These are phyloP conservation scores for Gossypium turneri DNA, from an alignment of 345 rosid genomes.

Conservation along the genomic window DNA sequence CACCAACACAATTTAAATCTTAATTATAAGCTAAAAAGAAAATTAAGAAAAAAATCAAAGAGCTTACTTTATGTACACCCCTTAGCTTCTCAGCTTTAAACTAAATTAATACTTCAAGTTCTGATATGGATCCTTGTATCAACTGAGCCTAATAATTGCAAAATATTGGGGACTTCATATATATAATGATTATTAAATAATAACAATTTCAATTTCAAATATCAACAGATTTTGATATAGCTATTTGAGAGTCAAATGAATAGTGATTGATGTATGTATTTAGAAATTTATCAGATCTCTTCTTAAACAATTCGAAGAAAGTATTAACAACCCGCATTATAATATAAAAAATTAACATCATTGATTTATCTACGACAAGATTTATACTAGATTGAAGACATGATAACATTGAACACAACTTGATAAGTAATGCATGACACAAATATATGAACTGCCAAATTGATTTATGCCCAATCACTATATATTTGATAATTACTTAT, in stretches of 20 bases:
- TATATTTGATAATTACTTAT: not conserved
- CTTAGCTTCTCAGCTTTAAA: not conserved
- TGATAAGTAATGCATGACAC: not conserved
- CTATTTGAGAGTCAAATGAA: not conserved
- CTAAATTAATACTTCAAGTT: not conserved
- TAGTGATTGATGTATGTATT: not conserved
- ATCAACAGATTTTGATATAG: not conserved
- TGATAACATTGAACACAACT: not conserved
- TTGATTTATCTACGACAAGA: too few relatives aligned
- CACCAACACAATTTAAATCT: too few relatives aligned
- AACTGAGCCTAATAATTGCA: not conserved
- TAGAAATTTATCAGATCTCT: not conserved
- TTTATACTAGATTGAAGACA: rapidly evolving
- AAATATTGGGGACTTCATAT: not conserved
- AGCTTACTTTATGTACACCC: not conserved
- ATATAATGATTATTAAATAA: not conserved
- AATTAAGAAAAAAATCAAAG: not conserved
- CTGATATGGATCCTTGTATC: not conserved
- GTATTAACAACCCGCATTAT: not conserved
- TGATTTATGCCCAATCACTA: too few relatives aligned
- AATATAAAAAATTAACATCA: not conserved
- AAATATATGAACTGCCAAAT: not conserved
- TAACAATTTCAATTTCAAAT: not conserved
- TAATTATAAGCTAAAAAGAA: too few relatives aligned
- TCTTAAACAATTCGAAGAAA: not conserved